Evolutionary conservation across 2,329 filamentous ascomycete genomes (phyloP), one percentile per base, ranked within the genome.

Genomic region (Fusarium nygamai): DNA sequence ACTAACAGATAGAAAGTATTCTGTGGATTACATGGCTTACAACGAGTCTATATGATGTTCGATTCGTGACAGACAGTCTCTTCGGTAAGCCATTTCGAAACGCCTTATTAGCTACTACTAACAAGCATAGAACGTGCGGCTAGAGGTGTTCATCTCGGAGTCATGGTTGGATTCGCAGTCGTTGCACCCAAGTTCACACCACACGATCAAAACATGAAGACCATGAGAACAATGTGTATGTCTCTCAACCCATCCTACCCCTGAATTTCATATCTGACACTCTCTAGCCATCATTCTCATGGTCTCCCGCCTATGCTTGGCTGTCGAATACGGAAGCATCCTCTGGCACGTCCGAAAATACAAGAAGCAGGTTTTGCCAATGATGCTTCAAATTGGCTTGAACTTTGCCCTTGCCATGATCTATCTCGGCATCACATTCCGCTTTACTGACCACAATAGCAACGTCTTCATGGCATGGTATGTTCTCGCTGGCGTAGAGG

Each of bases 21-120:
- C 83, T 92, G 11, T 93, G 91, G 91, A 88, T 91, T 67, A 92
- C 89, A n/a, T 93, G 91, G 91, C 86, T 92, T 41, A 85, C 91
- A 67, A 88, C 90, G 31, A 87, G 87, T 13, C 82, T 92, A 3
- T 92, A 90, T 79, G 91, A 93, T 80, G 88, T 92, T 41, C 89
- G 91, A 1, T 93, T 92, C 78, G 87, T 89, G 2, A 85, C 88
- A 31, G 91, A 93, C 79, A 90, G 88, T 44, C 84, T 92, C 39
- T 91, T 92, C 75, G 89, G 82, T 82, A 63, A 5, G 78, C 3
- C 5, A 36, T 8, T 8, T 11, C 19, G 5, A 7, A 11, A 1
- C 6, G 2, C 3, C 22, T 8, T 11, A 9, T 36, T 36, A 2
- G 5, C 5, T 19, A 4, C 22, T 29, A 4, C 36, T 64, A 29